phyloP scores from a whole-genome alignment of 352 stramenopile genomes.

The Pilasporangium apinafurcum region DNA sequence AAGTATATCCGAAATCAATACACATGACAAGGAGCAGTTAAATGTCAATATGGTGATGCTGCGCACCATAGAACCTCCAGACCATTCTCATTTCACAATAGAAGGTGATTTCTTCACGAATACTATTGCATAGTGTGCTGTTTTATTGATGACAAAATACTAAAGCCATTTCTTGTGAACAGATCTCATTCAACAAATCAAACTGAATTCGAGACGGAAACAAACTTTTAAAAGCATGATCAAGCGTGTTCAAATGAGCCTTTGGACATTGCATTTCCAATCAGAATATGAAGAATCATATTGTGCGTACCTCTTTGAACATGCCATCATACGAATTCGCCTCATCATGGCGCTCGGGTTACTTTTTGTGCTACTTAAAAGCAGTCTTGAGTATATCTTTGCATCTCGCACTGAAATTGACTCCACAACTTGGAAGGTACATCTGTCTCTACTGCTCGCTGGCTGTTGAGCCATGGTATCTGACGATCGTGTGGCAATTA shows the following conservation, averaged over 20 bases:
- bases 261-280: constrained; percentile 30
- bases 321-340: constrained; percentile 23
- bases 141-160: not conserved
- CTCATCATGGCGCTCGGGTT: constrained; percentile 24
- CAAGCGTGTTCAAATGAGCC: constrained; percentile 22
- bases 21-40: not conserved
- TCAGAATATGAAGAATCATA: constrained; percentile 21
- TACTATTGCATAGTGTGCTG: not conserved
- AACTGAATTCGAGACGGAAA: constrained; percentile 18
- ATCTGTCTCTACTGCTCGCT: no score
- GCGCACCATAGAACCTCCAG: constrained; percentile 20
- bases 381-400: constrained; percentile 9
- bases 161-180: no score
- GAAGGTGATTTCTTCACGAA: constrained; percentile 1
- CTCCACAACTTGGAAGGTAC: not conserved
- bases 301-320: constrained; percentile 16
- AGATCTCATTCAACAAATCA: constrained; percentile 26
- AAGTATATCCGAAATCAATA: no score
- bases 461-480: no score
- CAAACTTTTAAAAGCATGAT: constrained; percentile 31
- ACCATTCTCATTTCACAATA: constrained; percentile 16
- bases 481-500: no score
- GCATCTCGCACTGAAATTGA: no score
- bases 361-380: constrained; percentile 20
- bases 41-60: constrained; percentile 17